Percentiles rank a stretch among this genome's conserved stretches.
These are phyloP conservation scores for Wallacemonas sp. DNA, from an alignment of 208 protist genomes.

Conservation along the genomic window DNA sequence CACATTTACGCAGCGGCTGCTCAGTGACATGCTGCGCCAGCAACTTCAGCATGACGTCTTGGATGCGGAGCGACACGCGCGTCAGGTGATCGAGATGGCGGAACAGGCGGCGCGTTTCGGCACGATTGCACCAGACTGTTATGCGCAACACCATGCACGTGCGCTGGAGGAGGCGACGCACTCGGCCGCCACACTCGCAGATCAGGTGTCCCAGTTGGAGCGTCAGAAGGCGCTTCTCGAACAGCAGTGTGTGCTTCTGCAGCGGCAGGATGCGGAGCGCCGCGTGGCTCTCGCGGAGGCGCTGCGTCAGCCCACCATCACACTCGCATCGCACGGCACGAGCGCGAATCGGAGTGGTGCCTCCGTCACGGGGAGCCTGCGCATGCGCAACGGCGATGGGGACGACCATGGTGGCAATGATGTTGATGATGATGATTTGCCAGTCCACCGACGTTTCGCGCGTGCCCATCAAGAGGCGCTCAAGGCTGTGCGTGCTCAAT, in stretches of 20 bases:
- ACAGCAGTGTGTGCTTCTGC: background rate
- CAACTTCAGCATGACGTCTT: background rate
- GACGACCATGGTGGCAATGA: background rate
- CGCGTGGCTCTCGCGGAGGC: conserved; percentile 49
- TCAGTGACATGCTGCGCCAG: background rate
- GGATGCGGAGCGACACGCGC: conserved; percentile 12
- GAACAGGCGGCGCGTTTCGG: conserved; percentile 7
- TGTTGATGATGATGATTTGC: conserved; percentile 38
- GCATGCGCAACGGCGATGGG: background rate
- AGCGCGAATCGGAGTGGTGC: conserved; percentile 5
- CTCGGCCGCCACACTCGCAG: background rate
- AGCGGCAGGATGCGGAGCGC: conserved; percentile 35
- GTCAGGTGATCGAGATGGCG: background rate
- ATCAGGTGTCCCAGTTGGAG: background rate
- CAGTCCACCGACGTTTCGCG: conserved; percentile 76
- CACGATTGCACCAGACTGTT: background rate
- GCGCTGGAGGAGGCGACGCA: background rate
- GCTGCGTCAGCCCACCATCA: conserved; percentile 59
- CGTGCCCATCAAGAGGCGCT: conserved; percentile 77
- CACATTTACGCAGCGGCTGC: background rate
- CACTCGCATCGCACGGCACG: too few relatives aligned
- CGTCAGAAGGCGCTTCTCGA: background rate
- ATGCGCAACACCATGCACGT: conserved; percentile 5
- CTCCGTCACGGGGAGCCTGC: background rate
- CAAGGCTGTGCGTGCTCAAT: conserved; percentile 51